Evolutionary conservation across 2,329 filamentous ascomycete genomes (phyloP).

Genomic region (Ophiostoma sp.): DNA sequence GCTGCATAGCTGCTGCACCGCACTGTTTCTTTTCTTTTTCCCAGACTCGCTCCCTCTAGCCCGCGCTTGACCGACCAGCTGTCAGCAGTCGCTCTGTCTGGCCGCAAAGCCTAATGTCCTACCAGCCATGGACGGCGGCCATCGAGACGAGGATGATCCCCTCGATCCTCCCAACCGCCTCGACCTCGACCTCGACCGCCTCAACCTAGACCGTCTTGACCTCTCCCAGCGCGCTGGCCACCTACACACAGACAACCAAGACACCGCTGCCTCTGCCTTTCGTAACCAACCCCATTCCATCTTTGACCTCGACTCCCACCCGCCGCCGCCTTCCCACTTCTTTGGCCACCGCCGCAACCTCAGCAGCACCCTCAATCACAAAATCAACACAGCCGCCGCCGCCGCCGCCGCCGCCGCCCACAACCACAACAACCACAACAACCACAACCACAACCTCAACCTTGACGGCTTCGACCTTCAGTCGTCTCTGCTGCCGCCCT

Average conservation of each 20-base stretch:
- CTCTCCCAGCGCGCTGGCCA: slow-evolving; percentile 19
- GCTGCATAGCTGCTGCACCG: neutral
- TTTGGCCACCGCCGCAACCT: slow-evolving; percentile 6
- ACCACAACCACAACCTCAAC: too few species aligned
- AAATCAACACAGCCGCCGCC: slow-evolving; percentile 4
- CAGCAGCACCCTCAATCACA: slow-evolving; percentile 1
- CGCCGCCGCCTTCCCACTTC: neutral
- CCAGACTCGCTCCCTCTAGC: neutral
- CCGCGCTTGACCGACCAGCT: slow-evolving; percentile 19
- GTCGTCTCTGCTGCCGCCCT: slow-evolving; percentile 18
- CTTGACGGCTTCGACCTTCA: slow-evolving; percentile 3
- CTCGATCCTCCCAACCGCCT: slow-evolving; percentile 25
- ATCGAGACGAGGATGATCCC: slow-evolving; percentile 42
- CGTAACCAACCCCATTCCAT: slow-evolving; percentile 20
- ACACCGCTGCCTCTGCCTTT: neutral
- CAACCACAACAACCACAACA: neutral
- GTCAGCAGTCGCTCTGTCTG: slow-evolving; percentile 17
- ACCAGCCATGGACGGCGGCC: slow-evolving; percentile 46
- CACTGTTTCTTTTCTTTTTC: neutral
- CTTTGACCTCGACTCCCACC: slow-evolving; percentile 7
- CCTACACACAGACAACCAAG: slow-evolving; percentile 31
- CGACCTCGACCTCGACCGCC: slow-evolving; percentile 31
- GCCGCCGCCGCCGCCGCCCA: neutral
- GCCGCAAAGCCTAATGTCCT: slow-evolving; percentile 35
- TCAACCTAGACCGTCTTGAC: slow-evolving; percentile 28